Percentiles rank a stretch among this genome's conserved stretches.
These are phyloP conservation scores for Torulaspora delbrueckii DNA, from an alignment of 805 yeast species.

Conservation along the genomic window DNA sequence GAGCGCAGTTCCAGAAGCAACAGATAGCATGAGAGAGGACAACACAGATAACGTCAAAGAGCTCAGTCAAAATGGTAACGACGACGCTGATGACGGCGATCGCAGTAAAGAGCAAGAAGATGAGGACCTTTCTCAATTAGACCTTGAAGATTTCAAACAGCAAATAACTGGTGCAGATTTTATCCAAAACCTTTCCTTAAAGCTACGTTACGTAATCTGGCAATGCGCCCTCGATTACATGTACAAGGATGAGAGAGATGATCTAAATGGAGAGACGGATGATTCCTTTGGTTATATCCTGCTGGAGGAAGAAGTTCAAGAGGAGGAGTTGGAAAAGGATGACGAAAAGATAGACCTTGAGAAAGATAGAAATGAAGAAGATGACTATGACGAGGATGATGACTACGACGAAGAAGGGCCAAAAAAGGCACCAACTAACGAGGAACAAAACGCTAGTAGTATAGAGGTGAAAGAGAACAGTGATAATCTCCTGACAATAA, in stretches of 20 bases:
- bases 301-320: slow-evolving; percentile 12
- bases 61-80: neutral
- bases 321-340: neutral
- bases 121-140: slow-evolving; percentile 39
- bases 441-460: neutral
- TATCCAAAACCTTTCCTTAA: slow-evolving; percentile 55
- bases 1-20: slow-evolving; percentile 12
- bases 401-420: slow-evolving; percentile 21
- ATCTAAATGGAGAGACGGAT: slow-evolving; percentile 21
- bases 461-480: slow-evolving; percentile 11
- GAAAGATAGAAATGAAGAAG: slow-evolving; percentile 9
- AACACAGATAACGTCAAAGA: neutral
- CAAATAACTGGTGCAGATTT: slow-evolving; percentile 44
- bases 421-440: slow-evolving; percentile 2
- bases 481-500: slow-evolving; percentile 29
- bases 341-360: neutral
- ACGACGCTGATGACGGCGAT: slow-evolving; percentile 2
- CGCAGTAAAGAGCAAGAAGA: slow-evolving; percentile 13
- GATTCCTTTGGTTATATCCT: slow-evolving; percentile 15
- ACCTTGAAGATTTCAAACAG: slow-evolving; percentile 37
- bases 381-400: slow-evolving; percentile 18
- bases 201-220: slow-evolving; percentile 63
- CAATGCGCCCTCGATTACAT: slow-evolving; percentile 46
- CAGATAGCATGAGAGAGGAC: neutral
- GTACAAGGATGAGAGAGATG: slow-evolving; percentile 29